Evolutionary conservation across 2,329 filamentous ascomycete genomes (phyloP), one percentile per base, ranked within the genome.

Genomic region (Leptographium lundbergii): DNA sequence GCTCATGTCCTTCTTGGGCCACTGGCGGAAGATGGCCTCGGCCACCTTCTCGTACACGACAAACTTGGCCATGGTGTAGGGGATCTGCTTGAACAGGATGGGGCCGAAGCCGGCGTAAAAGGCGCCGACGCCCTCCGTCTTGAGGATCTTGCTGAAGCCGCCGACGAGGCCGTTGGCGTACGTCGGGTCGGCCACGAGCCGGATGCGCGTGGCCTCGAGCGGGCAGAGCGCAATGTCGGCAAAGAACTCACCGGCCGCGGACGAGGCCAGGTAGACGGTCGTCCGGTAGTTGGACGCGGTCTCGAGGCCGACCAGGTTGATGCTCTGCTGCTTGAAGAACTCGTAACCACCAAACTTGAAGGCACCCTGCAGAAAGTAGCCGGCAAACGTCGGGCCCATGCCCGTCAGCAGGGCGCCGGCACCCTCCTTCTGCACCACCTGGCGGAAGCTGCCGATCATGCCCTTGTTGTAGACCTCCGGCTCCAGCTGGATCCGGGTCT

Each of bases 291-390:
- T 80, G 67, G 78, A 77, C 66, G 86, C 86, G 62, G 74, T 81
- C 72, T 88, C 85, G 69, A 84, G 83, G 69, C 88, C 88, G 67
- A 91, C 74, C 63, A 78, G 64, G 78, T 87, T 85, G 76, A 91
- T 90, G 69, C 78, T 80, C 74, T 89, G 86, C 78, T 89, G 82
- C 84, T 91, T 91, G 85, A 91, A 91, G 76, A 91, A 84, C 77
- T 91, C 88, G 75, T 91, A 91, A 71, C 88, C 88, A 73, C 88
- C 88, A 74, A 91, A 91, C 78, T 91, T 91, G 83, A 91, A 86
- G 68, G 87, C 86, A 70, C 88, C 88, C 77, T 91, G 88, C 68
- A 91, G 81, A 82, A 90, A 91, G 78, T 91, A 91, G 72, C 88
- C 88, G 65, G 87, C 86, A 67, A 82, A 81, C 69, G 88, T 91